Evolutionary conservation across 768 basidiomycete species (phyloP).

Genomic region (Russula dissimulans): DNA sequence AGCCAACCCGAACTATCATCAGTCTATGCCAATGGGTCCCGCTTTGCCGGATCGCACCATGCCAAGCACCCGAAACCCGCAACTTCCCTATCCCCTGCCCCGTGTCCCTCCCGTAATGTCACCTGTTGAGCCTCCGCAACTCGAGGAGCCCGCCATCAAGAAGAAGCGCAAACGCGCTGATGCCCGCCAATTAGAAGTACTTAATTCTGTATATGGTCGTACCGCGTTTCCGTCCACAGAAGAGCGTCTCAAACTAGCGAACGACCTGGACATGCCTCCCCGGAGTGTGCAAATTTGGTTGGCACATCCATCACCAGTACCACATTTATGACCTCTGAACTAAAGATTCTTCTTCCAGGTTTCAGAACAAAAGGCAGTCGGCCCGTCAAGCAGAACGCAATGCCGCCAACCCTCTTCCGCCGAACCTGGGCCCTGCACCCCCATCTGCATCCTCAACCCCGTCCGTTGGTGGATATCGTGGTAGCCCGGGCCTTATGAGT

Average conservation of each 20-base stretch:
- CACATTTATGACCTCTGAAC: background rate
- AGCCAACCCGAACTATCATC: slow-evolving; percentile 16
- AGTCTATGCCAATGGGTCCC: slow-evolving; percentile 24
- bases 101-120: slow-evolving; percentile 26
- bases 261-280: slow-evolving; percentile 72
- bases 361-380: slow-evolving; percentile 18
- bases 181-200: slow-evolving; percentile 65
- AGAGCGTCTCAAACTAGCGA: slow-evolving; percentile 70
- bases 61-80: slow-evolving; percentile 26
- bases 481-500: slow-evolving; percentile 3
- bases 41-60: slow-evolving; percentile 26
- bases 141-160: slow-evolving; percentile 57
- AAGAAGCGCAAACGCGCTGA: slow-evolving; percentile 85
- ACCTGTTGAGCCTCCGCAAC: too few species aligned
- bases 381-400: slow-evolving; percentile 14
- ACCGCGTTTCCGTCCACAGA: slow-evolving; percentile 86
- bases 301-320: slow-evolving; percentile 15
- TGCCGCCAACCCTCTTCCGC: background rate
- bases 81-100: slow-evolving; percentile 36
- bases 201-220: slow-evolving; percentile 71
- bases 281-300: slow-evolving; percentile 85
- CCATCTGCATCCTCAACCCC: background rate
- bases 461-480: background rate
- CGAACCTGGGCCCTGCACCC: background rate
- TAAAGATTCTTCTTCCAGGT: slow-evolving; percentile 5